Conservation (phyloP, 345 rosid genomes). For the Populus davidiana region DNA sequence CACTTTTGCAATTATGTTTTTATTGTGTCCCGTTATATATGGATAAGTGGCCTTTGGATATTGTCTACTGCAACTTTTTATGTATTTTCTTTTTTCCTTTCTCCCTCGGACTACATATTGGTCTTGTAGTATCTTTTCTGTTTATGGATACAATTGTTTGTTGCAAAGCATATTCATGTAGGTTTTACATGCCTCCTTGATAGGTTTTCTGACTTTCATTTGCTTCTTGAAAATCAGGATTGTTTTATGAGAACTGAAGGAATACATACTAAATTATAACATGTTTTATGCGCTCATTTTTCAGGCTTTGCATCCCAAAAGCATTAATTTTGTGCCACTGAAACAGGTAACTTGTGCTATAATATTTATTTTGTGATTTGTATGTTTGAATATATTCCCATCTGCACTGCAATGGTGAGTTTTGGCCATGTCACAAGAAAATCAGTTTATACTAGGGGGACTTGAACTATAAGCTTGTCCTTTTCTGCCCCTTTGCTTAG, state of each 20-base stretch:
- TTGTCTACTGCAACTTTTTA: not conserved
- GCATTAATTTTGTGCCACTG: conserved; percentile 71
- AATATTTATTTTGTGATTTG: not conserved
- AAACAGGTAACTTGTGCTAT: conserved; percentile 53
- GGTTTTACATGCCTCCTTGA: not conserved
- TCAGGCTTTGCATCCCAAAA: conserved; percentile 71
- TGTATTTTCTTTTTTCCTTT: not conserved
- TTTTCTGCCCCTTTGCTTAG: not conserved
- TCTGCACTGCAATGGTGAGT: not conserved
- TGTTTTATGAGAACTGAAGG: not conserved
- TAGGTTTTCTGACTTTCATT: not conserved
- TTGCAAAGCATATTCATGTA: not conserved
- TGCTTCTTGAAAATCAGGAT: not conserved
- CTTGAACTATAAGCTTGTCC: not conserved
- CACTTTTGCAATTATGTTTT: not conserved
- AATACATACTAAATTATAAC: not conserved
- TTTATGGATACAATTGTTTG: not conserved
- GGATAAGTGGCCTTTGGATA: not conserved
- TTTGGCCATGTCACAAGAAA: not conserved
- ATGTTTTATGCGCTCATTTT: conserved; percentile 11
- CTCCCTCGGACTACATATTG: not conserved
- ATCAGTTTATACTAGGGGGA: not conserved
- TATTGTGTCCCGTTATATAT: not conserved
- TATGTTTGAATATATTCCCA: not conserved
- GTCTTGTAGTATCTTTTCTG: too few relatives aligned